Conservation (phyloP, 257 asterid genomes). For the Solanum etuberosum region DNA sequence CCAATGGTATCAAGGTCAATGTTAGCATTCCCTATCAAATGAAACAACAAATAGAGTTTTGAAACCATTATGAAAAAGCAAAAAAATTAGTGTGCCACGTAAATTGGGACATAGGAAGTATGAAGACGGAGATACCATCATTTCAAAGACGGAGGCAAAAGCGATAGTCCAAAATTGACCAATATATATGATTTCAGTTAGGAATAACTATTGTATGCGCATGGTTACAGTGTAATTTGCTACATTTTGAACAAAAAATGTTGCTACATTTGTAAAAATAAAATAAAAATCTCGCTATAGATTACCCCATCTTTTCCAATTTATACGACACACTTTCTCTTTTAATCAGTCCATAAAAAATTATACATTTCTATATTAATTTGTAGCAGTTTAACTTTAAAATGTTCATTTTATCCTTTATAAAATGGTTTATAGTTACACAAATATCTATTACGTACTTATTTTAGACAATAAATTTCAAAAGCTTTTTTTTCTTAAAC, state of each 20-base stretch:
- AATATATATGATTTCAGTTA: no score
- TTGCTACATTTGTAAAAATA: background rate
- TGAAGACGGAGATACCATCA: no score
- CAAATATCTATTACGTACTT: background rate
- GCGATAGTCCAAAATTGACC: slow-evolving; percentile 25
- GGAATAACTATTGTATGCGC: background rate
- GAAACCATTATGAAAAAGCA: background rate
- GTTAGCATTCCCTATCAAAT: slow-evolving; percentile 53
- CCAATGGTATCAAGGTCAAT: slow-evolving; percentile 64
- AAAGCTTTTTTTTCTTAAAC: no score
- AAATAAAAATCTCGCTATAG: background rate
- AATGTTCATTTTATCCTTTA: no score
- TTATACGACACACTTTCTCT: no score
- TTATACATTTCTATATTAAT: no score
- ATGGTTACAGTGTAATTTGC: background rate
- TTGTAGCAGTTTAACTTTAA: no score
- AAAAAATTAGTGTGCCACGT: background rate
- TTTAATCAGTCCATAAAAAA: no score
- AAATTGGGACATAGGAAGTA: background rate
- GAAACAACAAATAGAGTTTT: background rate
- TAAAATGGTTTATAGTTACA: no score
- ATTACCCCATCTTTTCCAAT: background rate
- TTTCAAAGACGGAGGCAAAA: slow-evolving; percentile 21
- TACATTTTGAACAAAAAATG: background rate
- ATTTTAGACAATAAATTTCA: no score